Evolutionary conservation across 352 stramenopile species (phyloP).

Genomic region (Phytophthora rubi): DNA sequence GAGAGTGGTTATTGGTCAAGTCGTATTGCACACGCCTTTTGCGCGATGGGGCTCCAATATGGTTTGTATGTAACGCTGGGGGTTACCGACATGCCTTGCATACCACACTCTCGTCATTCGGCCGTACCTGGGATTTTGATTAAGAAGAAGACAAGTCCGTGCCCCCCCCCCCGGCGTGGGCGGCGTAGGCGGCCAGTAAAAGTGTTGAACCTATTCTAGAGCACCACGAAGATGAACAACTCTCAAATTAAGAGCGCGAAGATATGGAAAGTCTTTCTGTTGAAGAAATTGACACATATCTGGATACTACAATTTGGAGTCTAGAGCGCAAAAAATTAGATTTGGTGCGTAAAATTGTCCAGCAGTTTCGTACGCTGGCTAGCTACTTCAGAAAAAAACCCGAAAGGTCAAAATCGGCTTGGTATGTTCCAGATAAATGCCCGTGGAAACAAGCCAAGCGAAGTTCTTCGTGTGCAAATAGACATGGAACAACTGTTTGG

Average conservation of each 20-base stretch:
- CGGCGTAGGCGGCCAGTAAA: neutral
- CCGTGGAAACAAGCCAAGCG: neutral
- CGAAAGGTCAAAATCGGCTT: neutral
- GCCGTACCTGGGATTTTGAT: neutral
- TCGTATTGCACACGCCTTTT: neutral
- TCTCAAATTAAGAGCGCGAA: neutral
- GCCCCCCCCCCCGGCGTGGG: neutral
- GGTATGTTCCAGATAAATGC: neutral
- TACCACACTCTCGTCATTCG: neutral
- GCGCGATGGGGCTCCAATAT: neutral
- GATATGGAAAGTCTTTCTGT: neutral
- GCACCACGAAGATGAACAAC: neutral
- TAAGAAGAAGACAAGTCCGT: neutral
- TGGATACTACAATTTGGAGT: neutral
- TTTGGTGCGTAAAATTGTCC: neutral
- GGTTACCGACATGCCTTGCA: neutral
- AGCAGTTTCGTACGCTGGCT: neutral
- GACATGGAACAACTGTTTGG: neutral
- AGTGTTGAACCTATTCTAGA: neutral
- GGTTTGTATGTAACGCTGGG: neutral
- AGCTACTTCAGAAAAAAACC: neutral
- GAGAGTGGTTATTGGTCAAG: neutral
- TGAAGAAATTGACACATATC: neutral
- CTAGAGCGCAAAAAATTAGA: neutral
- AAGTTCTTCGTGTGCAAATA: neutral